Evolutionary conservation across 2,329 filamentous ascomycete species (phyloP).

Genomic region (Fusarium miscanthi): DNA sequence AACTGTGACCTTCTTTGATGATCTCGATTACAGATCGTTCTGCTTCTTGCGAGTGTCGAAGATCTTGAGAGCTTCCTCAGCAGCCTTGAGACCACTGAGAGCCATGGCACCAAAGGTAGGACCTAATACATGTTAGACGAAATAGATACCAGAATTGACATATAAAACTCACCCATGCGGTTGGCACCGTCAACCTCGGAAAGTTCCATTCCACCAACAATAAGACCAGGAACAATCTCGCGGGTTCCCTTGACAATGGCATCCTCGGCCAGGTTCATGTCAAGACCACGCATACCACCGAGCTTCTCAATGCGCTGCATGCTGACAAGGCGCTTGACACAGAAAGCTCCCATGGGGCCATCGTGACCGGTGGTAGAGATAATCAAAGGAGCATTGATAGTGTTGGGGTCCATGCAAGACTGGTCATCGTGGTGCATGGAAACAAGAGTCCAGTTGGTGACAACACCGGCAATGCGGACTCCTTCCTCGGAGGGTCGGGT

Average conservation of each 20-base stretch:
- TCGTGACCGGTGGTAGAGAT: conserved; percentile 94
- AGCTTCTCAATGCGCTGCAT: conserved; percentile 87
- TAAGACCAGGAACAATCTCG: conserved; percentile 86
- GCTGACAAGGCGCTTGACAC: conserved; percentile 87
- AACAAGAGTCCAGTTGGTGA: conserved; percentile 96
- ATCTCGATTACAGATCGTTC: conserved; percentile 67
- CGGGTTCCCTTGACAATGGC: conserved; percentile 93
- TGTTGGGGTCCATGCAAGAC: conserved; percentile 97
- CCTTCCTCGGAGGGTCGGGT: conserved; percentile 71
- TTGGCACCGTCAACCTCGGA: conserved; percentile 91
- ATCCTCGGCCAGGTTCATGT: conserved; percentile 93
- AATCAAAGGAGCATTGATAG: conserved; percentile 90
- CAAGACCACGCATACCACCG: conserved; percentile 90
- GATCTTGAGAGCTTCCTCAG: conserved; percentile 83
- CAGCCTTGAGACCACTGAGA: conserved; percentile 87
- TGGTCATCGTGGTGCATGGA: conserved; percentile 89
- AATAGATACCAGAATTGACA: no score
- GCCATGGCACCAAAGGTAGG: conserved; percentile 93
- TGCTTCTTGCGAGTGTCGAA: conserved; percentile 82
- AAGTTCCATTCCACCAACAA: conserved; percentile 95
- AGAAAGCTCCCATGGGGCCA: conserved; percentile 90
- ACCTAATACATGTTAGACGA: conserved; percentile 46
- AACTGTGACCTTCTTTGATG: neutral
- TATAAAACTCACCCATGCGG: conserved; percentile 74
- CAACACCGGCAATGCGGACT: conserved; percentile 85